A percentile compares a stretch with the other conserved stretches of the same genome.
These are phyloP conservation scores for Suillus variegatus DNA, from an alignment of 768 basidiomycete genomes.

Conservation along the genomic window DNA sequence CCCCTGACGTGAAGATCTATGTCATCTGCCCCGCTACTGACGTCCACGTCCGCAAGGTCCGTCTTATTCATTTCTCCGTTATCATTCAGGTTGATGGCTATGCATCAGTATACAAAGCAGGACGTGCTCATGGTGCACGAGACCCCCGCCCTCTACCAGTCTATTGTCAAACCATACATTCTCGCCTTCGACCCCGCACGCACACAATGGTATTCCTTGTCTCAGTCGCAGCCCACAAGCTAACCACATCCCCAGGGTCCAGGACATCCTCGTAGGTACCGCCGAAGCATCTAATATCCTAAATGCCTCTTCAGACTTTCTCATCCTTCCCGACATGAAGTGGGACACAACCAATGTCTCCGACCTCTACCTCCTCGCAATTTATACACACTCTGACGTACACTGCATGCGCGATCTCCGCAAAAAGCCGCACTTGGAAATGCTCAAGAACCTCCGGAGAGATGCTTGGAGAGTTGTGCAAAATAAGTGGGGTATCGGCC, in stretches of 20 bases:
- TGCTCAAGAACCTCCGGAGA: slow-evolving; percentile 66
- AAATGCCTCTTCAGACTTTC: slow-evolving; percentile 60
- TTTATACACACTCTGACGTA: slow-evolving; percentile 63
- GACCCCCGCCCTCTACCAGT: slow-evolving; percentile 75
- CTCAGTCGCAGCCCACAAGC: background rate
- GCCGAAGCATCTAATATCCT: slow-evolving; percentile 78
- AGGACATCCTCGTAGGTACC: slow-evolving; percentile 75
- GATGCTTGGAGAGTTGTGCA: slow-evolving; percentile 54
- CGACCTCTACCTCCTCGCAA: slow-evolving; percentile 83
- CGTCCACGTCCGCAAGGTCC: slow-evolving; percentile 82
- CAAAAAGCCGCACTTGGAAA: slow-evolving; percentile 51
- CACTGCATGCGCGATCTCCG: slow-evolving; percentile 75
- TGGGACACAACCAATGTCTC: slow-evolving; percentile 82
- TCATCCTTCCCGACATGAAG: slow-evolving; percentile 95
- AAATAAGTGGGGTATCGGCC: slow-evolving; percentile 65
- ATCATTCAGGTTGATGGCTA: background rate
- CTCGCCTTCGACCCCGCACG: slow-evolving; percentile 68
- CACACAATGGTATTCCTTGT: slow-evolving; percentile 69
- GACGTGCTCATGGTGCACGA: slow-evolving; percentile 73
- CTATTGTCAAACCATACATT: slow-evolving; percentile 80
- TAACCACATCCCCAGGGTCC: slow-evolving; percentile 57
- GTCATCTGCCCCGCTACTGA: slow-evolving; percentile 89
- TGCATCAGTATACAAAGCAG: slow-evolving; percentile 72
- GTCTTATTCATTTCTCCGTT: background rate
- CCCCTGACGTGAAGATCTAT: slow-evolving; percentile 79